Evolutionary conservation across 2,329 filamentous ascomycete genomes (phyloP).

Genomic region (Pseudogymnoascus sp.): DNA sequence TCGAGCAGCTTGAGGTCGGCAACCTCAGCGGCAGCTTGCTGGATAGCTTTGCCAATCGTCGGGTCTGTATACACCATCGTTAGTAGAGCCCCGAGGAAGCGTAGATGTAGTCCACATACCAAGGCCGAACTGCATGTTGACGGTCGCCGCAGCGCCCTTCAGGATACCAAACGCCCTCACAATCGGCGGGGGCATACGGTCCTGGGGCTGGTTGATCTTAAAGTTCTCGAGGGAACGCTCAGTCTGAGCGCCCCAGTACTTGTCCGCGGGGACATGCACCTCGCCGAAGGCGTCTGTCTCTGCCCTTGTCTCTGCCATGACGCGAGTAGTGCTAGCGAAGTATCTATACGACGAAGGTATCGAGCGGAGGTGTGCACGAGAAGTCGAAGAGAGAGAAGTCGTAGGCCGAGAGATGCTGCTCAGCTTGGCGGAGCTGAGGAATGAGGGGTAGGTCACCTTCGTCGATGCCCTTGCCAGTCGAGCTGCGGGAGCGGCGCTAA

Average conservation of each 20-base stretch:
- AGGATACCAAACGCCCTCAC: slow-evolving; percentile 92
- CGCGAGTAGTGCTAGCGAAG: slow-evolving; percentile 26
- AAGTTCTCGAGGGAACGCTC: slow-evolving; percentile 96
- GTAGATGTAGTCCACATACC: slow-evolving; percentile 39
- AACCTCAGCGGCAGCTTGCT: slow-evolving; percentile 89
- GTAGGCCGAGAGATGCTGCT: slow-evolving; percentile 5
- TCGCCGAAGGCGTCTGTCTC: slow-evolving; percentile 98
- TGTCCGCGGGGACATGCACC: slow-evolving; percentile 82
- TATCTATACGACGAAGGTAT: slow-evolving; percentile 18
- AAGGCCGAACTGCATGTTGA: slow-evolving; percentile 93
- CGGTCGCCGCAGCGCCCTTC: slow-evolving; percentile 90
- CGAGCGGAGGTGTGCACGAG: slow-evolving; percentile 15
- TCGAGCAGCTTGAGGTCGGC: slow-evolving; percentile 88
- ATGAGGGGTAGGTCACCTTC: background rate
- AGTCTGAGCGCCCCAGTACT: slow-evolving; percentile 98
- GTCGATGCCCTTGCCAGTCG: slow-evolving; percentile 19
- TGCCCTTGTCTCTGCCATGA: slow-evolving; percentile 54
- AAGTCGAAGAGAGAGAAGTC: slow-evolving; percentile 11
- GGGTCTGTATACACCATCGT: slow-evolving; percentile 50
- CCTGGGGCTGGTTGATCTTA: slow-evolving; percentile 97
- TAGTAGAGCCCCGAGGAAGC: slow-evolving; percentile 12
- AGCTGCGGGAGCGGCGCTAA: slow-evolving; percentile 16
- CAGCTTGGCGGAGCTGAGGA: background rate
- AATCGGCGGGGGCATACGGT: slow-evolving; percentile 92
- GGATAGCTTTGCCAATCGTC: slow-evolving; percentile 83